phyloP scores from a whole-genome alignment of 257 asterid species.

The Scutellaria galericulata region DNA sequence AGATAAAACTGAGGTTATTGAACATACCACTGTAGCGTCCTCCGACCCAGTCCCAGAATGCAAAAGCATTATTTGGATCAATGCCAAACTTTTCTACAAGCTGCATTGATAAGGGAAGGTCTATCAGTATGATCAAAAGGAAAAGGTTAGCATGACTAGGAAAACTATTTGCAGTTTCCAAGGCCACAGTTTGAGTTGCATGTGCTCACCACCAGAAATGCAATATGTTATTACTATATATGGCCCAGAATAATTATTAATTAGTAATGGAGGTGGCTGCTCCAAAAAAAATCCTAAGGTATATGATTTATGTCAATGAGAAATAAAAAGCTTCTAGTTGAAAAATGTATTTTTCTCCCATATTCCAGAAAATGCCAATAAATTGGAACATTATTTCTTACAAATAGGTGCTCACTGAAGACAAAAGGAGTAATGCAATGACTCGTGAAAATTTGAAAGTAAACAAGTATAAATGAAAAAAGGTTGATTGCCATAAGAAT shows the following conservation, averaged over 20 bases:
- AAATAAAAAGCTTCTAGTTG: conserved; percentile 13
- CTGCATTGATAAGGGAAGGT: conserved; percentile 50
- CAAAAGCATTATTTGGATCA: conserved; percentile 98
- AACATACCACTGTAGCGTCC: conserved; percentile 90
- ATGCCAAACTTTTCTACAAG: conserved; percentile 98
- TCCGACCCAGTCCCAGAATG: conserved; percentile 99
- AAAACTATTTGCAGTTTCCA: conserved; percentile 19
- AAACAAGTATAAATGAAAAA: conserved; percentile 9
- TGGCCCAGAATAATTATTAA: conserved; percentile 12
- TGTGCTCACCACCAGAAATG: neutral
- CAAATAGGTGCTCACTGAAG: conserved; percentile 6
- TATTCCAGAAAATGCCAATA: conserved; percentile 18
- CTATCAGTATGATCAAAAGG: conserved; percentile 30
- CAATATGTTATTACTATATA: conserved; percentile 11
- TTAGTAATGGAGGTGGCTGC: conserved; percentile 25
- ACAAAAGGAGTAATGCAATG: neutral
- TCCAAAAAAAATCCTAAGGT: conserved; percentile 1
- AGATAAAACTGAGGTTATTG: conserved; percentile 5
- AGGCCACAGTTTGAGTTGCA: conserved; percentile 21
- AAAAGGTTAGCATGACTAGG: conserved; percentile 18
- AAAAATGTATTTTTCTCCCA: neutral
- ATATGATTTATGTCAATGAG: neutral
- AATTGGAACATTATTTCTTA: neutral
- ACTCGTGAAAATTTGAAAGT: conserved; percentile 16
- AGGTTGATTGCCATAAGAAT: conserved; percentile 31